Evolutionary conservation across 192 early-diverging fungal genomes (phyloP), one percentile per base, ranked within the genome.

Genomic region (Mortierella hygrophila): DNA sequence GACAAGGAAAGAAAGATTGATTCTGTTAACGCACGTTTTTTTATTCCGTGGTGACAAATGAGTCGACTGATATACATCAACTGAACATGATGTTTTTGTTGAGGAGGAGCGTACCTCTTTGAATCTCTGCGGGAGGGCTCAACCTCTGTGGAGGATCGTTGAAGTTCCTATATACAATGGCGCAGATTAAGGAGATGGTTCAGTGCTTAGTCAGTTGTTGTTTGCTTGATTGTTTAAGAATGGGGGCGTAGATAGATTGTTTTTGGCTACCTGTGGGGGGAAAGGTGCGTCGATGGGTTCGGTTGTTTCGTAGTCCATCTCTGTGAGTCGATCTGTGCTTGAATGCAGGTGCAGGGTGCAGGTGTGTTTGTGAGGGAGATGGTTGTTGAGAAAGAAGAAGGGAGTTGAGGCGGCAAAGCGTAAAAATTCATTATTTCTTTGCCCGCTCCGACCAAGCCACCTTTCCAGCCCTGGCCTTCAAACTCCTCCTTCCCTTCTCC

Each of bases 201-300:
- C 26, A n/a, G 38, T 38, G 20, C 74, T 38, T 20, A 60, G 26
- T 9, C 13, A 15, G 37, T 44, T 41, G 44, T 68, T 29, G 32
- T 42, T 79, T 69, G 26, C 35, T 72, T 41, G 13, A 68, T 2
- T 60, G 49, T n/a, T 2, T 10, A 21, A 74, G 40, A 38, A 71
- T 40, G 40, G 16, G 9, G 3, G 3, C 15, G 60, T 10, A 60
- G 55, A 23, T 32, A 9, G 10, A 40, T 40, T 40, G 38, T 40
- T 29, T 70, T 65, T 82, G 75, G 70, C 42, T 89, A 75, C 91
- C 85, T 92, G 90, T 86, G 91, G 89, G 78, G 90, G 93, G 26
- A 93, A 93, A 38, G 93, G 92, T 55, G 93, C 93, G 68, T 93
- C 82, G 90, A 93, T 89, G 54, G 92, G 90, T 82, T 93, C 92